Base-by-base conservation (phyloP, 345 rosid species). In the Linum trigynum region DNA sequence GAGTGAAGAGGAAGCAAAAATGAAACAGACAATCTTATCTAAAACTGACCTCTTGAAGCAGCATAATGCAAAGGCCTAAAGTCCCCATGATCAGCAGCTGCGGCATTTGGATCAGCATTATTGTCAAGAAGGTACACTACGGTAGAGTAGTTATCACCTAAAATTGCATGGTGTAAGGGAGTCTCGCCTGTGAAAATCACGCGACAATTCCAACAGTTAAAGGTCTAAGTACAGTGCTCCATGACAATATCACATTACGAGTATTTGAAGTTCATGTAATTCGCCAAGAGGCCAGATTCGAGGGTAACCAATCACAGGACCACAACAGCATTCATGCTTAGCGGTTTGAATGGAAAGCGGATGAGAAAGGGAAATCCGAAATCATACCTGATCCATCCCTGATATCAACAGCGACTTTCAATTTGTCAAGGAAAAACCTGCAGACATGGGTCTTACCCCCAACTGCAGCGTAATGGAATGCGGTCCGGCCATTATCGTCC, bases 91-190 rank as follows among this genome's bases (percentile, higher is more conserved):
- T 38, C 5, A 2, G 38, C 17, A 16, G 42, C 41, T 15, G 63
- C 37, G 9, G 70, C 67, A 66, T 66, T 74, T 39, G 64, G 65
- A 63, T 74, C 53, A 65, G 78, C 71, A 55, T 71, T 74, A 0
- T 57, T 66, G 15, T 74, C 78, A 16, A 70, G 70, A 65, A 74
- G 74, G 61, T 66, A 65, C 39, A 58, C 57, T 12, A 62, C 65
- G 4, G 66, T 11, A 3, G 45, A 45, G 43, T 55, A 56, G 8
- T 62, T 60, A n/a, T 37, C 43, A 51, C 38, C 39, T 23, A 5
- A 3, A 48, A 62, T 50, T 17, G 77, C 64, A 42, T 36, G 14
- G 51, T 70, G 74, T 35, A 74, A 70, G 50, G 74, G 78, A 55
- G 74, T 74, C 7, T 37, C 39, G 36, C 71, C 71, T 73, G 16